phyloP scores from a whole-genome alignment of 139 green algal species.

The Picochlorum sp. region DNA sequence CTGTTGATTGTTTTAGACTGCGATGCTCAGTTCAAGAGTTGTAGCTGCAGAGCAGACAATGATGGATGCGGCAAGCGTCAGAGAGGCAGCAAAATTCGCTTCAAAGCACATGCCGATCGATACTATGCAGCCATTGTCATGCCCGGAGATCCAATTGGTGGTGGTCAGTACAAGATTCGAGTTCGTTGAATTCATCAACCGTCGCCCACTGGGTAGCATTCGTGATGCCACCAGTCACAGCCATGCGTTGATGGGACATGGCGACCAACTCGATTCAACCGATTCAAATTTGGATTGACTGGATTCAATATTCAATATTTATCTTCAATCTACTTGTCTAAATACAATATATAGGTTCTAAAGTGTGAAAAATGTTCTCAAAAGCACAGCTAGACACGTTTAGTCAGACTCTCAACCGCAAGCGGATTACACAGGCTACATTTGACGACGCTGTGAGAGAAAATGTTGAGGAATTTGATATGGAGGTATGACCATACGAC shows the following conservation, averaged over 20 bases:
- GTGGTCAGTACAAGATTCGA: not conserved
- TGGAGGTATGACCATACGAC: constrained; percentile 43
- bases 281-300: no score
- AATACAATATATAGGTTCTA: no score
- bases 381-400: not conserved
- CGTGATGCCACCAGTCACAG: no score
- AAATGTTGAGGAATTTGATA: constrained; percentile 79
- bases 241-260: no score
- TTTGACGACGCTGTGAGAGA: constrained; percentile 71
- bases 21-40: not conserved
- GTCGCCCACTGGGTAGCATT: not conserved
- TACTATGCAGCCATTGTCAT: constrained; percentile 1
- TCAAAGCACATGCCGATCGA: not conserved
- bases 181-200: not conserved
- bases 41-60: not conserved
- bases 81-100: not conserved
- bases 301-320: no score
- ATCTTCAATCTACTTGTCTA: no score
- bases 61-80: not conserved
- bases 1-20: not conserved
- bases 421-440: constrained; percentile 39
- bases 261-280: no score
- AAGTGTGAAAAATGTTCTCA: not conserved
- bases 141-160: not conserved
- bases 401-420: not conserved